phyloP scores from a whole-genome alignment of 2,329 filamentous ascomycete genomes.

The Mycogone perniciosa region DNA sequence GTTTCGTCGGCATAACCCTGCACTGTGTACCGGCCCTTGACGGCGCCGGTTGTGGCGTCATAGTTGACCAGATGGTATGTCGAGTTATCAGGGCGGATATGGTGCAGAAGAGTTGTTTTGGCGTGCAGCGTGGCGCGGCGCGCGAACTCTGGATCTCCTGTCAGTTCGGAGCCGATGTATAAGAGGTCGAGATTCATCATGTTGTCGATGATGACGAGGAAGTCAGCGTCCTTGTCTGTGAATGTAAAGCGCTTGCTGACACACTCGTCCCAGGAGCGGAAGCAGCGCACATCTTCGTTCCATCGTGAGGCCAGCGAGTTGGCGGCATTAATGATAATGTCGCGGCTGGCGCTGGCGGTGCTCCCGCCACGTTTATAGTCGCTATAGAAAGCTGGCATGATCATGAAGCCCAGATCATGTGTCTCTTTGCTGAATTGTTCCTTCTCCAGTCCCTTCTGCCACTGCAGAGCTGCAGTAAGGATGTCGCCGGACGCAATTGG shows the following conservation, averaged over 20 bases:
- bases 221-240: conserved; percentile 6
- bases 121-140: conserved; percentile 11
- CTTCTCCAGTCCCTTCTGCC: conserved; percentile 12
- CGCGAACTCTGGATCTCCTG: conserved; percentile 7
- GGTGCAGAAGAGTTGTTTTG: conserved; percentile 6
- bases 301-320: conserved; percentile 10
- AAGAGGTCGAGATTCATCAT: conserved; percentile 18
- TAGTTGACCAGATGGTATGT: conserved; percentile 14
- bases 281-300: conserved; percentile 11
- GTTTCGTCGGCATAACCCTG: conserved; percentile 13
- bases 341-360: background rate
- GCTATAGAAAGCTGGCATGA: conserved; percentile 8
- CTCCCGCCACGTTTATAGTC: conserved; percentile 7
- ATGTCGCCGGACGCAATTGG: conserved; percentile 8
- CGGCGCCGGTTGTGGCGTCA: conserved; percentile 10
- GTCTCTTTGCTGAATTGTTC: conserved; percentile 11
- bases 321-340: conserved; percentile 12
- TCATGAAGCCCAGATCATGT: conserved; percentile 15
- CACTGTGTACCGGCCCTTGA: conserved; percentile 12
- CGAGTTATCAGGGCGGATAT: conserved; percentile 9
- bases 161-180: conserved; percentile 11
- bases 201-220: conserved; percentile 15
- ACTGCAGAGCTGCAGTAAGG: conserved; percentile 8
- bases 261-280: conserved; percentile 13
- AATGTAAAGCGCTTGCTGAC: conserved; percentile 6